Base-by-base conservation (phyloP, 2,329 filamentous ascomycete genomes). In the Fusarium oxysporum region DNA sequence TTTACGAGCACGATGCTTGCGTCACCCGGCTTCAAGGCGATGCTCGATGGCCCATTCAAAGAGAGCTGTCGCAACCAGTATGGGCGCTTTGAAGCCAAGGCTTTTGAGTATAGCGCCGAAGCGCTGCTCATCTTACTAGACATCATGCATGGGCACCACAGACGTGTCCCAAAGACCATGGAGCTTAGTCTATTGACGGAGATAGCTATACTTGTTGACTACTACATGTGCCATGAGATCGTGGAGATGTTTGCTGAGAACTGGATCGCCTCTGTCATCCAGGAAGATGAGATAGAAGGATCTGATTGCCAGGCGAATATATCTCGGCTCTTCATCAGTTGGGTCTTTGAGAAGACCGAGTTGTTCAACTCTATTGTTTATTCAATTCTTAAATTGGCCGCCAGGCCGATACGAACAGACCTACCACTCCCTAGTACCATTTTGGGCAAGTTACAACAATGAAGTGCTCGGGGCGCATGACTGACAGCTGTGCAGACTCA, bases 191-290 rank as follows among this genome's bases (percentile, higher is more conserved):
- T 70, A 28, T 44, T 79, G 1, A 68, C 70, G 0, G 77, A 78
- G 11, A 44, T 79, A 8, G 75, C 76, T 1, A 64, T 76, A 6
- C 38, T 80, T 3, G 74, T 79, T 0, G 72, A 80, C 30, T 78
- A 78, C 13, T 79, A 76, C 14, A 23, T 78, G 5, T 79, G 73
- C 33, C 68, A 75, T 11, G 77, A 80, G 16, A 28, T 59, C 3
- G 33, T 66, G 0, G 69, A 77, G 12, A 32, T 32, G 4, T 60
- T 60, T 23, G 28, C 43, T 0, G 54, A 48, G 0, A 48, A 23
- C 14, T 63, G 54, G 60, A 21, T 37, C 1, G 32, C 32, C 0
- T 21, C 32, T 8, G 2, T 8, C 4, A 21, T 53, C 0, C 32
- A 6, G 6, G 13, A 37, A 12, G 23, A 37, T 6, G 17, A 37